A percentile compares a stretch with the other conserved stretches of the same genome.
Conservation (phyloP, 1,284 basidiomycete species). For the Psilocybe mexicana region DNA sequence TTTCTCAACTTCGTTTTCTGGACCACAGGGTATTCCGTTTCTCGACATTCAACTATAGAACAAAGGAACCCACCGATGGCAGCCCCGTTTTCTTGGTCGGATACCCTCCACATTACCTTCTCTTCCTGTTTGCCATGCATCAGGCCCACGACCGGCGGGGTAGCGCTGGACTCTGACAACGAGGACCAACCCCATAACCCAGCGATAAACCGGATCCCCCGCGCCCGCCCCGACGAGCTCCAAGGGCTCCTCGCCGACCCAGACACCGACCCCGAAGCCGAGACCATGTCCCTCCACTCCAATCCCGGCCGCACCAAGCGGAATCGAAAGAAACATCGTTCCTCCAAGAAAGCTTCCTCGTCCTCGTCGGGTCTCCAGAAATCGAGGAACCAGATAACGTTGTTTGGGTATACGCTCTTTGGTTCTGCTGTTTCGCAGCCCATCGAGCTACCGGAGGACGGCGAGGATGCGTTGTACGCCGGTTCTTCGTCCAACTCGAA, state of each 20-base stretch:
- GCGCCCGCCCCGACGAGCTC: conserved; percentile 55
- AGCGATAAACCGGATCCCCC: conserved; percentile 38
- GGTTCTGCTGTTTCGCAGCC: conserved; percentile 43
- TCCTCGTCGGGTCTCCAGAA: background rate
- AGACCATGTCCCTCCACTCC: conserved; percentile 66
- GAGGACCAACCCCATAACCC: conserved; percentile 23
- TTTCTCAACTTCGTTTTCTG: background rate
- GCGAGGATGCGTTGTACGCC: conserved; percentile 38
- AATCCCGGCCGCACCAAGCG: conserved; percentile 48
- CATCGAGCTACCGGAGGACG: conserved; percentile 58
- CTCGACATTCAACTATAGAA: background rate
- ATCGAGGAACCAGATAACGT: conserved; percentile 40
- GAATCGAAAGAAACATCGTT: conserved; percentile 33
- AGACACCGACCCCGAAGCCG: conserved; percentile 51
- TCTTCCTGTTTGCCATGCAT: conserved; percentile 63
- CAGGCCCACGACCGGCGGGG: conserved; percentile 22
- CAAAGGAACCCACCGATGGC: conserved; percentile 34
- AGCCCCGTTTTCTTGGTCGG: conserved; percentile 60
- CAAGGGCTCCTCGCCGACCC: conserved; percentile 52
- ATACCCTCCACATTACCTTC: conserved; percentile 55
- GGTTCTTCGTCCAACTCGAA: background rate
- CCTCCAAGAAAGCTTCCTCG: conserved; percentile 13
- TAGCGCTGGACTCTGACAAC: conserved; percentile 4
- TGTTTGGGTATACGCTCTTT: conserved; percentile 68
- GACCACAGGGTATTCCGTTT: background rate